phyloP scores from a whole-genome alignment of 768 basidiomycete species.

The Naganishia onofrii region DNA sequence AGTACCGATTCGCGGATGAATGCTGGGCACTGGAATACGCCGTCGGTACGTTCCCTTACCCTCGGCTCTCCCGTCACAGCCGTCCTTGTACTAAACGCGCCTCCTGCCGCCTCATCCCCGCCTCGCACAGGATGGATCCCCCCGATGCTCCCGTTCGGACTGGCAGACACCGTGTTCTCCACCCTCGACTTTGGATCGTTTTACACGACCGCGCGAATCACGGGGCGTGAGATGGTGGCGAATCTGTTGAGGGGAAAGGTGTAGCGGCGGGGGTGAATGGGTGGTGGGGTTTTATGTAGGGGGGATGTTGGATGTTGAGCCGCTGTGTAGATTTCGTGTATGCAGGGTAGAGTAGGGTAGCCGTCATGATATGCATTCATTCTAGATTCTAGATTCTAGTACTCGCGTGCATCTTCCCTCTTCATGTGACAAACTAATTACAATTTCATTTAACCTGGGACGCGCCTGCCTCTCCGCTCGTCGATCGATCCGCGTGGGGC shows the following conservation, averaged over 20 bases:
- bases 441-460: too few species aligned
- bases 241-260: conserved; percentile 87
- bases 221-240: conserved; percentile 74
- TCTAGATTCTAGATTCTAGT: too few species aligned
- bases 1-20: conserved; percentile 96
- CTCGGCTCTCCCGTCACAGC: too few species aligned
- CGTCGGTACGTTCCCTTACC: conserved; percentile 63
- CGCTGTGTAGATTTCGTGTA: too few species aligned
- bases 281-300: background rate
- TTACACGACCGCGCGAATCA: conserved; percentile 71
- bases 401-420: too few species aligned
- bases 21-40: conserved; percentile 96
- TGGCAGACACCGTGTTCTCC: conserved; percentile 78
- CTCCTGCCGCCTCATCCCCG: background rate
- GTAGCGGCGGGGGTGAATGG: conserved; percentile 49
- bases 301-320: background rate
- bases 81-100: too few species aligned
- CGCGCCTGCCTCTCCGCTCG: too few species aligned
- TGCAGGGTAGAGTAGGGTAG: too few species aligned
- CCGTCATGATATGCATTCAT: too few species aligned
- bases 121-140: conserved; percentile 91
- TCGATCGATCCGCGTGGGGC: too few species aligned
- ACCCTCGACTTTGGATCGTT: conserved; percentile 83
- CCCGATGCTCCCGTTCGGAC: conserved; percentile 89
- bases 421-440: background rate